These are phyloP conservation scores for Pseudoturritis turrita DNA, from an alignment of 345 rosid genomes.

Conservation along the genomic window DNA sequence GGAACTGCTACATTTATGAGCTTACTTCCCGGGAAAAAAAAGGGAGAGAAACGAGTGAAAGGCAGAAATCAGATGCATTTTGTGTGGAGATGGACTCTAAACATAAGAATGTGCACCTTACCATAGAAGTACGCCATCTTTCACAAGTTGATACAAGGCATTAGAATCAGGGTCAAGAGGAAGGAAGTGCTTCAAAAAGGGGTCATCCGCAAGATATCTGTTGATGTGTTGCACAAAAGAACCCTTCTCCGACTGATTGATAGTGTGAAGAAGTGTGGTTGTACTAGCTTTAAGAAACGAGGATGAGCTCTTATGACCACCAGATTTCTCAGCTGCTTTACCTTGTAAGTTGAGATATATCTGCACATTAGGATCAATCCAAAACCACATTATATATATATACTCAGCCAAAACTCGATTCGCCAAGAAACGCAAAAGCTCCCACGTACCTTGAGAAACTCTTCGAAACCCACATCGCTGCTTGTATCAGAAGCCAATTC, in stretches of 20 bases:
- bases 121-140: constrained; percentile 93
- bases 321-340: constrained; percentile 55
- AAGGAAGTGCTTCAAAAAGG: constrained; percentile 81
- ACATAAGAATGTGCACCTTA: constrained; percentile 25
- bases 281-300: constrained; percentile 72
- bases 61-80: background rate
- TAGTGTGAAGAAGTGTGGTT: constrained; percentile 68
- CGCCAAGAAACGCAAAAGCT: background rate
- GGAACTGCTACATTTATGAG: constrained; percentile 89
- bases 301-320: constrained; percentile 52
- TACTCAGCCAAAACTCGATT: background rate
- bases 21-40: constrained; percentile 46
- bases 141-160: constrained; percentile 68
- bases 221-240: constrained; percentile 88
- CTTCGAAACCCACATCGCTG: constrained; percentile 63
- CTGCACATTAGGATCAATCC: constrained; percentile 41
- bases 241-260: constrained; percentile 68
- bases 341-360: constrained; percentile 57
- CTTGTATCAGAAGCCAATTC: constrained; percentile 41
- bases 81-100: background rate
- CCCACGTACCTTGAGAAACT: constrained; percentile 64
- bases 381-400: constrained; percentile 9
- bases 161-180: constrained; percentile 76
- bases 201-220: constrained; percentile 82
- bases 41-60: constrained; percentile 6